A percentile compares a stretch with the other conserved stretches of the same genome.
These are phyloP conservation scores for Agroathelia rolfsii DNA, from an alignment of 1,284 basidiomycete genomes.

Conservation along the genomic window DNA sequence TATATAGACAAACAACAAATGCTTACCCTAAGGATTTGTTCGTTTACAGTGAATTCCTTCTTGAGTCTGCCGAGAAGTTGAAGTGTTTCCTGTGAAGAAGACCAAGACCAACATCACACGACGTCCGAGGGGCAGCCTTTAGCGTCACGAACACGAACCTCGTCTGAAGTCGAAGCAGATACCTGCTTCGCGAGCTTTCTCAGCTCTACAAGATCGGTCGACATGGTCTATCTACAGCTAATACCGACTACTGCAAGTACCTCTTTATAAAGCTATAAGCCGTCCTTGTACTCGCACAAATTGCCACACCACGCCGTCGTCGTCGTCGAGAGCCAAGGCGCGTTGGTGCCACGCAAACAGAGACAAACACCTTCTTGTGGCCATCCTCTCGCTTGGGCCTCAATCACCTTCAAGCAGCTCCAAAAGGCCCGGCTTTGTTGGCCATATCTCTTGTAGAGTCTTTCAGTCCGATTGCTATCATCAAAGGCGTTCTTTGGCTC, in stretches of 20 bases:
- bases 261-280: no score
- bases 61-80: constrained; percentile 68
- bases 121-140: constrained; percentile 30
- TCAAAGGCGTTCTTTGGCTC: no score
- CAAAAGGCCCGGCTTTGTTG: no score
- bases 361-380: no score
- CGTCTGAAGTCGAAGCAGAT: constrained; percentile 46
- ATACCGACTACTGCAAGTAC: constrained; percentile 6
- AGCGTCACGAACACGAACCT: constrained; percentile 42
- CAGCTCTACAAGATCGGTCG: constrained; percentile 44
- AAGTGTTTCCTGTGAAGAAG: constrained; percentile 53
- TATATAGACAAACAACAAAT: constrained; percentile 22
- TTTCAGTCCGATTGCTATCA: no score
- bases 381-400: no score
- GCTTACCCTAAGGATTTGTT: constrained; percentile 80
- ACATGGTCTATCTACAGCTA: constrained; percentile 25
- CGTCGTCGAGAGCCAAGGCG: no score
- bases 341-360: no score
- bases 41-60: constrained; percentile 72
- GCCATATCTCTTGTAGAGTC: no score
- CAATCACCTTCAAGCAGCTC: no score
- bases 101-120: constrained; percentile 24
- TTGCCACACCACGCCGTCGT: no score
- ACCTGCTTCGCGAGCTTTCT: constrained; percentile 74
- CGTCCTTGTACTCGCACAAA: no score